Base-by-base conservation (phyloP, 2,329 filamentous ascomycete genomes). In the Volutella citrinella region DNA sequence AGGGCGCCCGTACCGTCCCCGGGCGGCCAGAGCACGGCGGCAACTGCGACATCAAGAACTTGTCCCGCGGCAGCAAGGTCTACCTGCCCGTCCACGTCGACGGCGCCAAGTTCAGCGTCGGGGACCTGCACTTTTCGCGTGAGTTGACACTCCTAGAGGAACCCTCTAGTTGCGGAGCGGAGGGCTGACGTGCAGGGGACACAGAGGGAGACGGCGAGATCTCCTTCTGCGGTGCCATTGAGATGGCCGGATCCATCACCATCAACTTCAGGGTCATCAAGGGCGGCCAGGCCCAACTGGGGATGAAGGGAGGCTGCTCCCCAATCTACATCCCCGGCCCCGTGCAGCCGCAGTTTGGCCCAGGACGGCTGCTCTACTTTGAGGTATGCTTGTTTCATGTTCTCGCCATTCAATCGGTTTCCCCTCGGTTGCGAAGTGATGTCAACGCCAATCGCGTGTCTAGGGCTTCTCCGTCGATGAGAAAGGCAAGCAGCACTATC, bases 181-280 rank as follows among this genome's bases (percentile, higher is more conserved):
- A n/a, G n/a, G n/a, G n/a, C n/a, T n/a, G n/a, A n/a, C n/a, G n/a
- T n/a, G n/a, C n/a, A n/a, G n/a, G n/a, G n/a, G n/a, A n/a, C n/a
- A n/a, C n/a, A n/a, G 72, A 94, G 63, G 89, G 89, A 8, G 89
- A 95, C 55, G 89, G 89, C 7, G 89, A 95, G 58, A 94, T 95
- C 40, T 87, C 81, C 4, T 96, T 89, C 56, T 89, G 84, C 45
- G 84, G 84, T 14, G 90, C 89, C 6, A 96, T 95, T 51, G 90
- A 96, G 61, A 96, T 96, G 86, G 87, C 89, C 0, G 89, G 89
- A 5, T 70, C 87, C 26, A 95, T 95, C 49, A 95, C 89, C 4
- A 77, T 95, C 61, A 95, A 93, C 53, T 90, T 95, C 69, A 81
- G 78, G 30, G 84, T 95, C 12, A 81, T 95, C 70, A 94, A 93